Conservation (phyloP, 169 alveolate species). For the Plasmodium coatneyi region DNA sequence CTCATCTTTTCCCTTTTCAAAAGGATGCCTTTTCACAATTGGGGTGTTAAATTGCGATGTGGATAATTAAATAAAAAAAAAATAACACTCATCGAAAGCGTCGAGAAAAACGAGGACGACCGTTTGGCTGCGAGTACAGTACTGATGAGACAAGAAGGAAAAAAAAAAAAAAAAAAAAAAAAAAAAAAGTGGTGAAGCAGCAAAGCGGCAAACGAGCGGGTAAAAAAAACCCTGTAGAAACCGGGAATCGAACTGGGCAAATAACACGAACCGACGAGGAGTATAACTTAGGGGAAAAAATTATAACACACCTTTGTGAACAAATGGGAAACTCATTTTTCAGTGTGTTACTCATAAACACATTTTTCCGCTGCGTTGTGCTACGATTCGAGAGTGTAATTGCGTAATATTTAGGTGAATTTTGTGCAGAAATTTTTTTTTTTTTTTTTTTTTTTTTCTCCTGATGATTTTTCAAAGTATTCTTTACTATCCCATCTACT, state of each 20-base stretch:
- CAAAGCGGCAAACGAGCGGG: not conserved
- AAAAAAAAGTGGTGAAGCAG: not conserved
- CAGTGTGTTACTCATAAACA: not conserved
- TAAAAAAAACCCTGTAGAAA: not conserved
- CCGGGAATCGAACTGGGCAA: not conserved
- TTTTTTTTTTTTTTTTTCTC: not conserved
- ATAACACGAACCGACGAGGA: not conserved
- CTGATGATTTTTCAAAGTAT: not conserved
- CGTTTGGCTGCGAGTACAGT: not conserved
- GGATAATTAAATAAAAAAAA: not conserved
- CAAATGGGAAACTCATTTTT: not conserved
- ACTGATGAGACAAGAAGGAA: not conserved
- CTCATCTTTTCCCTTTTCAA: not conserved
- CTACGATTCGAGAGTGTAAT: not conserved
- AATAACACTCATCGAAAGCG: not conserved
- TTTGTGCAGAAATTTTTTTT: not conserved
- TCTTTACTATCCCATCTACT: not conserved
- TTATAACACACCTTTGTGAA: not conserved
- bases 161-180: not conserved
- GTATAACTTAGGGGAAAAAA: not conserved
- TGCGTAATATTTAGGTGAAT: not conserved
- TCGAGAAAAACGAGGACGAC: not conserved
- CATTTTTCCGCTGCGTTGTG: not conserved
- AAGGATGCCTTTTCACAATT: not conserved
- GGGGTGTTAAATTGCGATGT: not conserved